Percentiles rank a stretch among this genome's conserved stretches.
Conservation (phyloP, 441 rosid species). For the Pelargonium citronellum region DNA sequence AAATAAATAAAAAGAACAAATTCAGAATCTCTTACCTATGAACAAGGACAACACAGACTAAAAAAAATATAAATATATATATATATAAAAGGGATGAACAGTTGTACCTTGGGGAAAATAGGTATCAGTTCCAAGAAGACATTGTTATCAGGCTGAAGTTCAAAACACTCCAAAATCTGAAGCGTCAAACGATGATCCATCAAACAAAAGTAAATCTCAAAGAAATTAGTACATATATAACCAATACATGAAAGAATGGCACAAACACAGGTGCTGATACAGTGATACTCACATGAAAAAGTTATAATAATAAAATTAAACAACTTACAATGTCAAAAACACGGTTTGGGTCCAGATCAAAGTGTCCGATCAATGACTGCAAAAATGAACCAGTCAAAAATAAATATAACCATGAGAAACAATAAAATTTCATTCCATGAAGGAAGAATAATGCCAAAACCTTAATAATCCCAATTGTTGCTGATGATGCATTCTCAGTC, state of each 20-base stretch:
- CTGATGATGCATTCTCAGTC: conserved; percentile 57
- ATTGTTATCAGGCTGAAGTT: conserved; percentile 71
- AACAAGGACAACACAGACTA: too few species aligned
- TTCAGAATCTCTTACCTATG: too few species aligned
- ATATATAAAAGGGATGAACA: not conserved
- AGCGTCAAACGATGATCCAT: conserved; percentile 26
- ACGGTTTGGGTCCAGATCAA: conserved; percentile 99
- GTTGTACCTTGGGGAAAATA: conserved; percentile 84
- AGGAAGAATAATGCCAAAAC: conserved; percentile 37
- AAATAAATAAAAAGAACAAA: too few species aligned
- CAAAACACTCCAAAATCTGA: conserved; percentile 96
- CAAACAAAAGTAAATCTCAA: conserved; percentile 6
- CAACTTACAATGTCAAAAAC: conserved; percentile 97
- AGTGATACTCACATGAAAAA: not conserved
- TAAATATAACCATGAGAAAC: conserved; percentile 8
- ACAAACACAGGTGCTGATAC: not conserved
- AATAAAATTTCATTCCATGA: conserved; percentile 18
- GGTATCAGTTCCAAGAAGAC: conserved; percentile 86
- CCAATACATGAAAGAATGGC: conserved; percentile 1
- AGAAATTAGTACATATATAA: not conserved
- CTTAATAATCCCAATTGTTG: conserved; percentile 94
- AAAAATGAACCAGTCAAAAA: conserved; percentile 31
- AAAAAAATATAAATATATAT: conserved; percentile 19
- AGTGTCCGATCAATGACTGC: conserved; percentile 99
- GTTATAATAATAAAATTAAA: not conserved